These are phyloP conservation scores for Piper betle DNA, from an alignment of 164 flowering plant genomes.

Conservation along the genomic window DNA sequence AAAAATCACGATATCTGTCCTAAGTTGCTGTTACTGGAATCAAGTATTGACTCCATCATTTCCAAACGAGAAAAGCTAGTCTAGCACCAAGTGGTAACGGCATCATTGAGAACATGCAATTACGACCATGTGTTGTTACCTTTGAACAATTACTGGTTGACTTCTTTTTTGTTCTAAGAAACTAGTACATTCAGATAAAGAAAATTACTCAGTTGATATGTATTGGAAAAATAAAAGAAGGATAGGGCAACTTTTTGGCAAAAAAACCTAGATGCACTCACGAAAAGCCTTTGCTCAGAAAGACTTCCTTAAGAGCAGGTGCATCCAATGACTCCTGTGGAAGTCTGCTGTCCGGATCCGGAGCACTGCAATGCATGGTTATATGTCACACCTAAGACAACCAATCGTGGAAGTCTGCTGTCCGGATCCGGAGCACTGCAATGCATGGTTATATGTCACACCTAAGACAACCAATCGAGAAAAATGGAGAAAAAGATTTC, in stretches of 20 bases:
- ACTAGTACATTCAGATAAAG: too few relatives aligned
- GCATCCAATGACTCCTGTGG: conserved; percentile 80
- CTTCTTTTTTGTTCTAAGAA: background rate
- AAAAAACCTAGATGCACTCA: conserved; percentile 32
- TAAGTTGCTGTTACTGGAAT: too few relatives aligned
- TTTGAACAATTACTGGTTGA: background rate
- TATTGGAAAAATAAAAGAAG: too few relatives aligned
- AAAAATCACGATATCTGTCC: too few relatives aligned
- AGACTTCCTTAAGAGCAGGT: conserved; percentile 52
- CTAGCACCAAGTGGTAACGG: background rate
- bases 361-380: too few relatives aligned
- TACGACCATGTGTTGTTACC: background rate
- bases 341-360: too few relatives aligned
- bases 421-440: conserved; percentile 57
- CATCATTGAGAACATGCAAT: too few relatives aligned
- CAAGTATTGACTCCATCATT: background rate
- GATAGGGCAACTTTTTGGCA: background rate
- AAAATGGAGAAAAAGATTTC: too few relatives aligned
- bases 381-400: too few relatives aligned
- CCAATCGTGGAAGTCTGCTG: conserved; percentile 79
- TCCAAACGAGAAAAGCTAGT: background rate
- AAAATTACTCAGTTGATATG: background rate
- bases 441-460: too few relatives aligned
- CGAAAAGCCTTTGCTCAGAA: conserved; percentile 76
- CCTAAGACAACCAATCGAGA: conserved; percentile 13